Evolutionary conservation across 352 stramenopile genomes (phyloP), one percentile per base, ranked within the genome.

Genomic region (Phytophthora quininea): DNA sequence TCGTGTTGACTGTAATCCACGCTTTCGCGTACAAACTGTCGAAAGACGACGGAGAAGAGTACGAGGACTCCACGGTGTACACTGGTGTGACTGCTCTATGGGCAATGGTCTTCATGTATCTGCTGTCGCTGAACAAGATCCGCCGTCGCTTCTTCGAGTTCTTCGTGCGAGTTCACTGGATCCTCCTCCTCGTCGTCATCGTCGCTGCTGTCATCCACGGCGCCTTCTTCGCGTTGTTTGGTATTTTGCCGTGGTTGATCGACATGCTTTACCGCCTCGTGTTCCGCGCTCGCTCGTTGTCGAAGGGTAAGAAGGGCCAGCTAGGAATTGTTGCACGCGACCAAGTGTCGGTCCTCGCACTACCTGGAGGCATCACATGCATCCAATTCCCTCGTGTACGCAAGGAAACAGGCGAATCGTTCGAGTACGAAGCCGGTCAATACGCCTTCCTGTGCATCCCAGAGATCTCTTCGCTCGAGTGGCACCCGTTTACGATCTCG

Each of bases 401-500:
- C n/a, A 40, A 51, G 8, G 71, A 82, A 19, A 77, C 52, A 6
- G 54, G 48, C 49, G 59, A 69, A 19, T 43, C 12, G 0, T 81
- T 79, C 58, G 42, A 62, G 5, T 77, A 24, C 19, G 19, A 24
- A 24, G 19, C 19, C 19, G 19, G 19, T 24, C 76, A 86, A 50
- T 95, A 95, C 69, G 77, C 72, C 1, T 93, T 91, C 58, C 50
- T 96, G n/a, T 90, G 87, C 62, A 62, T 95, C 10, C 84, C 83
- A 1, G 30, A 58, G 27, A 48, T 96, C 29, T 81, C 70, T 27
- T 10, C 62, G 3, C 40, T 84, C 0, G 69, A 95, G 73, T 96
- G 89, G 86, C 89, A 96, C 66, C 89, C 88, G 27, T 95, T 94
- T 67, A 90, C 82, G 4, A 80, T 96, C 33, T 88, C 80, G 2